Evolutionary conservation across 176 grass and related monocot species (phyloP).

Genomic region (Poa annua): DNA sequence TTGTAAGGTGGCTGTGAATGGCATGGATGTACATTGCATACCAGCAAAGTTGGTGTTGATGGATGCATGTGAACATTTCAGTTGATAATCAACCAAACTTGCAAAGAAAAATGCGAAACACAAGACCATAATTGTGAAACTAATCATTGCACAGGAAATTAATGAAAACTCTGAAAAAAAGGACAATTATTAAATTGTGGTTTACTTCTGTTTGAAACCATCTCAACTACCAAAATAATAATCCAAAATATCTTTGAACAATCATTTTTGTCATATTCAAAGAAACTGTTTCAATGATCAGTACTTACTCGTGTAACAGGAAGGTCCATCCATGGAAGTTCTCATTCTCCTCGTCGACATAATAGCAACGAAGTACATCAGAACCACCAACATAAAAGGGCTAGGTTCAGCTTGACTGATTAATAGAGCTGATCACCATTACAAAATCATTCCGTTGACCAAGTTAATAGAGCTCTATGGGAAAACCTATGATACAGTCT

Average conservation of each 20-base stretch:
- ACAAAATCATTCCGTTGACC: background rate
- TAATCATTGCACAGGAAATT: constrained; percentile 84
- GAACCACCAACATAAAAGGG: constrained; percentile 69
- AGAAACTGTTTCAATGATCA: constrained; percentile 14
- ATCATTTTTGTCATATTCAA: constrained; percentile 21
- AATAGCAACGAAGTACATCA: constrained; percentile 97
- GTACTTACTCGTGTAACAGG: constrained; percentile 88
- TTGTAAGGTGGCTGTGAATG: background rate
- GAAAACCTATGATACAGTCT: background rate
- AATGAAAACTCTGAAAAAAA: constrained; percentile 71
- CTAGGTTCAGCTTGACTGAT: constrained; percentile 21
- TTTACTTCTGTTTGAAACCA: background rate
- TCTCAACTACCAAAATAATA: constrained; percentile 30
- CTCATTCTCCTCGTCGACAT: constrained; percentile 87
- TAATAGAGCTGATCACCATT: constrained; percentile 23
- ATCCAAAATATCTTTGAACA: constrained; percentile 10
- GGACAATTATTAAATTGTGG: constrained; percentile 7
- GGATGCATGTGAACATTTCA: background rate
- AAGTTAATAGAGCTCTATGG: constrained; percentile 19
- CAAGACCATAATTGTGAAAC: background rate
- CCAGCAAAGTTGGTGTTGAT: background rate
- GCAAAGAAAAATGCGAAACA: background rate
- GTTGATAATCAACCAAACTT: constrained; percentile 1
- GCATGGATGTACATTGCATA: background rate
- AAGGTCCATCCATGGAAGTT: constrained; percentile 89